Evolutionary conservation across 768 basidiomycete species (phyloP), one percentile per base, ranked within the genome.

Genomic region (Dioszegia hungarica): DNA sequence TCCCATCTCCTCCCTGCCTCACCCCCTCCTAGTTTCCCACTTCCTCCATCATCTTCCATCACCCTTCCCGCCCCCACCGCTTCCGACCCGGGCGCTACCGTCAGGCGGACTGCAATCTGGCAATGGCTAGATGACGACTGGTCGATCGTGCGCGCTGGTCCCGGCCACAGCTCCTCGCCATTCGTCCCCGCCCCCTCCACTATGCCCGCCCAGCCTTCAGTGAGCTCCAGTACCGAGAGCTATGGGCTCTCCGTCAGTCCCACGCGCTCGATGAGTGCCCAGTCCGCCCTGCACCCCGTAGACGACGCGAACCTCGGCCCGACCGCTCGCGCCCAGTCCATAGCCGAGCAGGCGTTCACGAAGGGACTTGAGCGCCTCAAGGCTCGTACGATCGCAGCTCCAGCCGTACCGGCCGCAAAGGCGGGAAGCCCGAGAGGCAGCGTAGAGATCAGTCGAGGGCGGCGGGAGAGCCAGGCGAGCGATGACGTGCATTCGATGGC

Each of bases 71-170:
- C 67, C 61, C 60, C 73, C 54, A 64, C 65, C 46, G 56, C 58
- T 8, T 25, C 60, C 0, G 73, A 75, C 34, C 75, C 75, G 2
- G 31, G 54, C 27, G 72, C 65, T 25, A 78, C 80, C 38, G 78
- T 87, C 48, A 86, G 85, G 73, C 83, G 89, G 27, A 86, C 83
- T 12, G 90, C 90, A 25, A 82, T 76, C 19, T 97, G 92, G 92
- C 77, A 79, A 24, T 97, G 92, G 92, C 85, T 90, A 54, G 92
- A 97, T 71, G 81, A 84, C 17, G 92, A 95, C 70, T 97, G 92
- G 92, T 80, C 82, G 5, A 86, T 94, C 39, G 75, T 89, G 25
- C 81, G 70, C 33, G 56, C 65, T 24, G 68, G 68, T 38, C 58
- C 66, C 2, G 40, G 43, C 25, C 36, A 49, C 19, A 29, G 38